Percentiles rank a stretch among this genome's conserved stretches.
These are phyloP conservation scores for Kluyveromyces lactis DNA, from an alignment of 805 yeast species.

Conservation along the genomic window DNA sequence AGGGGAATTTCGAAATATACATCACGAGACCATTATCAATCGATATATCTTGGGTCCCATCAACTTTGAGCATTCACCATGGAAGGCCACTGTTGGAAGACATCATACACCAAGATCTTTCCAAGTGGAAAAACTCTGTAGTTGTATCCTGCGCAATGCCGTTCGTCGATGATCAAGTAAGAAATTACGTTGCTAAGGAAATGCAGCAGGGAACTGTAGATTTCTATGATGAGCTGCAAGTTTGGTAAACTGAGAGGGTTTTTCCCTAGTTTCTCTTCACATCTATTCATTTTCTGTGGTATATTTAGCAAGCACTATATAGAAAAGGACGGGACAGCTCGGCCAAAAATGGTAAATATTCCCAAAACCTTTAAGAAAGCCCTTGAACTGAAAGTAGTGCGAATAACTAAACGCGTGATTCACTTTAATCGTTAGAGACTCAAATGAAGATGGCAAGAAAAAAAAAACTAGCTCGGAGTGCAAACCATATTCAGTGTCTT, in stretches of 20 bases:
- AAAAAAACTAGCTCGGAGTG: too few species aligned
- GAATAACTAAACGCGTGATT: too few species aligned
- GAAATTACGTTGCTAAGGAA: conserved; percentile 4
- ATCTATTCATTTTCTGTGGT: too few species aligned
- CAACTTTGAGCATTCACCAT: conserved; percentile 1
- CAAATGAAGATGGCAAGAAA: too few species aligned
- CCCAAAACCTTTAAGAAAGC: too few species aligned
- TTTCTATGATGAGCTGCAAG: conserved; percentile 10
- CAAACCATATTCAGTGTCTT: too few species aligned
- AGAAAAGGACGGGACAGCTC: too few species aligned
- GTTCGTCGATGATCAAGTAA: conserved; percentile 6
- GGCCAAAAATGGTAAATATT: too few species aligned
- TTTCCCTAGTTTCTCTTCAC: background rate
- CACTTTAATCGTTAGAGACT: too few species aligned
- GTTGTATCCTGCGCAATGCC: conserved; percentile 10
- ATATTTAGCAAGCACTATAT: too few species aligned
- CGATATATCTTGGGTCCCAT: conserved; percentile 1
- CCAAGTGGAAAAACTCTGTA: conserved; percentile 1
- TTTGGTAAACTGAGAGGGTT: conserved; percentile 4
- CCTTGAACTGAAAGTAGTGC: too few species aligned
- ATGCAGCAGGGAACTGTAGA: conserved; percentile 3
- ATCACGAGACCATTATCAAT: conserved; percentile 7
- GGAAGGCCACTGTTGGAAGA: conserved; percentile 6
- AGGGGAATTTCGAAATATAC: conserved; percentile 2
- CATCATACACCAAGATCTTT: conserved; percentile 3